Evolutionary conservation across 2,329 filamentous ascomycete genomes (phyloP), one percentile per base, ranked within the genome.

Genomic region (Lizonia empirigonia): DNA sequence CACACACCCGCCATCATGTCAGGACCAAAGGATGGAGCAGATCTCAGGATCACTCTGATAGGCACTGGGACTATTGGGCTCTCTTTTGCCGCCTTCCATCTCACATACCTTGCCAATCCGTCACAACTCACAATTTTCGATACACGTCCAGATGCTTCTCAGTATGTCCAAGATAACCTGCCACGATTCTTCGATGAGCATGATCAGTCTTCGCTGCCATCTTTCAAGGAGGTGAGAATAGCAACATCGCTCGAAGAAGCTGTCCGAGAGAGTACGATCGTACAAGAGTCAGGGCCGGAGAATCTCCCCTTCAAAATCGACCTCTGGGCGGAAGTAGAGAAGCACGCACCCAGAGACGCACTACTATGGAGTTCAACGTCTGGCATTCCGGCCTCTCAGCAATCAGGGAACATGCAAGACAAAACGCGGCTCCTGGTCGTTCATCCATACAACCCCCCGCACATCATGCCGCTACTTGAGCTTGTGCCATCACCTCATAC

Each of bases 391-490:
- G 80, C 82, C 0, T 82, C 79, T 0, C 69, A 68, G 19, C 82
- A 85, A 56, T 68, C 67, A 7, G 50, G 53, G 13, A 56, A 71
- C 3, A 79, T 81, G 76, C 58, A 68, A 18, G 73, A 80, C 7
- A 58, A 67, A 23, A 48, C 64, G n/a, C 70, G 82, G 2, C 63
- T 86, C 2, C 55, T 85, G 0, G 78, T 85, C 1, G 81, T 83
- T 4, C 84, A 85, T 63, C 83, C 83, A 0, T 86, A 82, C 65
- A 85, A 85, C 46, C 84, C 83, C 18, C 83, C 83, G 1, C 82
- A 85, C 56, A 76, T 85, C 44, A 84, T 85, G 80, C 83, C 83
- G 0, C 62, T 86, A 1, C 67, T 85, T 2, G 83, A 86, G 63
- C 72, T 85, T 24, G 82, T 85, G 0, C 81, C 82, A 0, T 76